These are phyloP conservation scores for Trypethelium eluteriae DNA, from an alignment of 495 filamentous ascomycete genomes.

Conservation along the genomic window DNA sequence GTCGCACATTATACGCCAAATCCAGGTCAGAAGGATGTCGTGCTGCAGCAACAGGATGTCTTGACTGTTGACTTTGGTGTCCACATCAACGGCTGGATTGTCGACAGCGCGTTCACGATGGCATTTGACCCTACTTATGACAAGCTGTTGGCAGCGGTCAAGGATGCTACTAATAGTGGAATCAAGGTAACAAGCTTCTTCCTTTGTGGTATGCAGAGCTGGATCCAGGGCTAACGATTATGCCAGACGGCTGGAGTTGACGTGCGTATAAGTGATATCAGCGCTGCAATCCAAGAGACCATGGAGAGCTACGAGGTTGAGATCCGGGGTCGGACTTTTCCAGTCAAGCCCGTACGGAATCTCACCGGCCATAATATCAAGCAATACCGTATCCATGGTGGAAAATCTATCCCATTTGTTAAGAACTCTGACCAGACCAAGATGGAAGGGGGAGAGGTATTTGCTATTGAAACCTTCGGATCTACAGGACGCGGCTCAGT, in stretches of 20 bases:
- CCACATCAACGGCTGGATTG: slow-evolving; percentile 82
- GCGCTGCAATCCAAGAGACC: slow-evolving; percentile 68
- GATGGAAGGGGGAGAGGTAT: slow-evolving; percentile 92
- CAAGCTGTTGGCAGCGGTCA: slow-evolving; percentile 70
- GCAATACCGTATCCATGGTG: slow-evolving; percentile 79
- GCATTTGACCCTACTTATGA: slow-evolving; percentile 81
- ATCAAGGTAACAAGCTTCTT: slow-evolving; percentile 42
- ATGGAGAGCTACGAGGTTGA: slow-evolving; percentile 89
- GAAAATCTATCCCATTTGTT: slow-evolving; percentile 84
- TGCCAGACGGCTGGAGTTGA: slow-evolving; percentile 69
- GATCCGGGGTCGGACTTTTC: slow-evolving; percentile 66
- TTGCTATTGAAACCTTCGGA: slow-evolving; percentile 86
- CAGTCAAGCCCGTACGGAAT: slow-evolving; percentile 79
- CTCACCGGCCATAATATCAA: slow-evolving; percentile 84
- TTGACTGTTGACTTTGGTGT: slow-evolving; percentile 93
- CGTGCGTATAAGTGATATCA: slow-evolving; percentile 68
- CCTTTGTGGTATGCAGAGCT: neutral
- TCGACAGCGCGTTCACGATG: slow-evolving; percentile 90
- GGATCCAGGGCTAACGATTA: slow-evolving; percentile 15
- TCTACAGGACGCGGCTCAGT: too few species aligned
- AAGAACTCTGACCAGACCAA: slow-evolving; percentile 62
- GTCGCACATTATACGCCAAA: slow-evolving; percentile 89
- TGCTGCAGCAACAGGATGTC: slow-evolving; percentile 69
- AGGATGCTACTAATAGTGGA: slow-evolving; percentile 81
- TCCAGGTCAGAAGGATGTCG: slow-evolving; percentile 75